These are phyloP conservation scores for Cicer pinnatifidum DNA, from an alignment of 306 rosid genomes.

Conservation along the genomic window DNA sequence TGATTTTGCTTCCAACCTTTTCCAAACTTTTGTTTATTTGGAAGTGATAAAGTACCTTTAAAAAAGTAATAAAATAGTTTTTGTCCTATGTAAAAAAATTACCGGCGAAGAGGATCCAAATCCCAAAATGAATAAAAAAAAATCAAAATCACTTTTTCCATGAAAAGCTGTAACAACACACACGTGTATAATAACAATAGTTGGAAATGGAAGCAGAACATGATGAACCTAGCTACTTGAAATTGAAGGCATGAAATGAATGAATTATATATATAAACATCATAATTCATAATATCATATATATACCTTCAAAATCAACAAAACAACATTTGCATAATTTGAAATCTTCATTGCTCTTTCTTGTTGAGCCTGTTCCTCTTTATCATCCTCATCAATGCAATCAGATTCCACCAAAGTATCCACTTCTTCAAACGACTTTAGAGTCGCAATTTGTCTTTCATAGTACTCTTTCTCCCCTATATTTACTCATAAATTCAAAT, in stretches of 20 bases:
- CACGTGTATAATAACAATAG: too few species aligned
- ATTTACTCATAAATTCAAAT: neutral
- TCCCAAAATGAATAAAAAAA: neutral
- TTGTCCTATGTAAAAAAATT: neutral
- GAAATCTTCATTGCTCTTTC: slow-evolving; percentile 74
- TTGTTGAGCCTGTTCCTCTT: slow-evolving; percentile 58
- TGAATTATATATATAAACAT: slow-evolving; percentile 3
- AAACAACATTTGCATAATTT: slow-evolving; percentile 59
- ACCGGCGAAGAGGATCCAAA: too few species aligned
- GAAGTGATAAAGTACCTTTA: neutral
- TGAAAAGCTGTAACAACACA: neutral
- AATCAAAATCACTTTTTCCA: neutral
- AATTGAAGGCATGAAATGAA: neutral
- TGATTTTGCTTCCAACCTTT: neutral
- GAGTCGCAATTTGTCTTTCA: slow-evolving; percentile 67
- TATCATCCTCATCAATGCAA: slow-evolving; percentile 41
- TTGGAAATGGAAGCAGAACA: neutral
- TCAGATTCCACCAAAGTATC: slow-evolving; percentile 51
- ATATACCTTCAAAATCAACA: slow-evolving; percentile 66
- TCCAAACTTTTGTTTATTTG: neutral
- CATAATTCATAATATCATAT: neutral
- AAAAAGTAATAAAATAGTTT: neutral
- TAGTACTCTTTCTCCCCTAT: slow-evolving; percentile 72
- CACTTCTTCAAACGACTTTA: slow-evolving; percentile 73
- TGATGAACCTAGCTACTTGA: neutral